Conservation (phyloP, 2,329 filamentous ascomycete species). For the Fusarium tanahbumbuense region DNA sequence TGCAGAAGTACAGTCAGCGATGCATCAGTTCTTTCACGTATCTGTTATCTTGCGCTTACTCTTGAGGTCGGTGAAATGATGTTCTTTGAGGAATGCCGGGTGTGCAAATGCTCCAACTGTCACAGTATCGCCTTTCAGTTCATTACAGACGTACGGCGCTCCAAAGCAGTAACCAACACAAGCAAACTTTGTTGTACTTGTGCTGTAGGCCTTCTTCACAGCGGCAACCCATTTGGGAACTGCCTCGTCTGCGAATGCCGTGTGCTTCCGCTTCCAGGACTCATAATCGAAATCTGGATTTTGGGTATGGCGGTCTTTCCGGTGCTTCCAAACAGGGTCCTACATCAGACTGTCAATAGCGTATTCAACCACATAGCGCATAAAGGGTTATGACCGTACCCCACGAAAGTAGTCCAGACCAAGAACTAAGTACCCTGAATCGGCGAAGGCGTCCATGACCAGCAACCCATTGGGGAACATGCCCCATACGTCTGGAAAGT, state of each 20-base stretch:
- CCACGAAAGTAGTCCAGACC: conserved; percentile 14
- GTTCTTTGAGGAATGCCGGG: conserved; percentile 11
- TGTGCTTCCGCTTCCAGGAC: conserved; percentile 10
- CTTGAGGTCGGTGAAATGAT: not conserved
- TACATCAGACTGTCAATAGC: not conserved
- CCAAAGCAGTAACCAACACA: conserved; percentile 14
- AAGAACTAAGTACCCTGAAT: conserved; percentile 7
- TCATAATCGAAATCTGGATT: conserved; percentile 6
- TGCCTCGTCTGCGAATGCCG: not conserved
- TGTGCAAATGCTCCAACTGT: conserved; percentile 9
- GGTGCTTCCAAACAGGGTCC: conserved; percentile 16
- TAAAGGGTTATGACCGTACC: not conserved
- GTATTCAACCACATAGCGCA: no score
- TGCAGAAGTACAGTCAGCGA: not conserved
- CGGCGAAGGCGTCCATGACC: conserved; percentile 12
- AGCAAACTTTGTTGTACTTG: not conserved
- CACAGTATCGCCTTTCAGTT: not conserved
- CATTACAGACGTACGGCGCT: conserved; percentile 7
- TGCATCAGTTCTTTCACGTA: no score
- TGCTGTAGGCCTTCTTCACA: not conserved
- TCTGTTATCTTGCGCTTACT: not conserved
- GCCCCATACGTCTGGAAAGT: conserved; percentile 16
- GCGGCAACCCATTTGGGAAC: conserved; percentile 2
- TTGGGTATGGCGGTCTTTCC: not conserved
- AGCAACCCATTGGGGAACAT: conserved; percentile 11